Evolutionary conservation across 768 basidiomycete species (phyloP).

Genomic region (Termitomyces sp.): DNA sequence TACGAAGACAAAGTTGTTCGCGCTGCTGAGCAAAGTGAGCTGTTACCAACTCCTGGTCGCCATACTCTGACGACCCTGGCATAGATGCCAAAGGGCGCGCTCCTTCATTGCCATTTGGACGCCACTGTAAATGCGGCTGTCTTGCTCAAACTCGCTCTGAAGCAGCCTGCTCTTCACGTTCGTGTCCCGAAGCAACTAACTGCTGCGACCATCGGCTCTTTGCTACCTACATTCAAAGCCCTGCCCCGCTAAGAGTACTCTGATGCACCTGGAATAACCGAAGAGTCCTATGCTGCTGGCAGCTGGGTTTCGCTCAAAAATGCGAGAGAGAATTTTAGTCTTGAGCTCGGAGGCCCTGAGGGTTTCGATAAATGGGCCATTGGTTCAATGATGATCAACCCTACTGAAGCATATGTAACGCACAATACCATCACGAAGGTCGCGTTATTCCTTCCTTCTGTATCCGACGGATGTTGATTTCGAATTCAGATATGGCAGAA

Average conservation of each 20-base stretch:
- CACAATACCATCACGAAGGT: slow-evolving; percentile 71
- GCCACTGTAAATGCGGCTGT: slow-evolving; percentile 57
- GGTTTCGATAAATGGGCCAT: slow-evolving; percentile 70
- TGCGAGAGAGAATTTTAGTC: slow-evolving; percentile 52
- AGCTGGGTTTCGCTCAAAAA: slow-evolving; percentile 52
- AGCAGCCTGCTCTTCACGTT: slow-evolving; percentile 61
- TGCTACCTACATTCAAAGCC: slow-evolving; percentile 51
- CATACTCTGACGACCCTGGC: neutral
- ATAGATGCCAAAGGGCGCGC: slow-evolving; percentile 79
- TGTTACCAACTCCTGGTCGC: neutral
- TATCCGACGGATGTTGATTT: neutral
- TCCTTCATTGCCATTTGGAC: slow-evolving; percentile 75
- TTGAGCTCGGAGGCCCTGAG: slow-evolving; percentile 50
- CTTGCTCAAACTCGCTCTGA: slow-evolving; percentile 50
- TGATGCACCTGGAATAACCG: slow-evolving; percentile 31
- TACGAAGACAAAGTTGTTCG: slow-evolving; percentile 56
- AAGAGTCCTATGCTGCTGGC: slow-evolving; percentile 36
- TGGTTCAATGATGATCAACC: slow-evolving; percentile 60
- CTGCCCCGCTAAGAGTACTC: slow-evolving; percentile 36
- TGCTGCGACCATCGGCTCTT: slow-evolving; percentile 32
- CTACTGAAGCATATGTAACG: slow-evolving; percentile 66
- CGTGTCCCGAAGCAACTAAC: slow-evolving; percentile 38
- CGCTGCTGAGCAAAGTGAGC: slow-evolving; percentile 54
- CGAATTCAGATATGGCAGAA: slow-evolving; percentile 68
- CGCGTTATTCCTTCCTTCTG: neutral